Evolutionary conservation across 2,329 filamentous ascomycete genomes (phyloP), one percentile per base, ranked within the genome.

Genomic region (Sporothrix pallida): DNA sequence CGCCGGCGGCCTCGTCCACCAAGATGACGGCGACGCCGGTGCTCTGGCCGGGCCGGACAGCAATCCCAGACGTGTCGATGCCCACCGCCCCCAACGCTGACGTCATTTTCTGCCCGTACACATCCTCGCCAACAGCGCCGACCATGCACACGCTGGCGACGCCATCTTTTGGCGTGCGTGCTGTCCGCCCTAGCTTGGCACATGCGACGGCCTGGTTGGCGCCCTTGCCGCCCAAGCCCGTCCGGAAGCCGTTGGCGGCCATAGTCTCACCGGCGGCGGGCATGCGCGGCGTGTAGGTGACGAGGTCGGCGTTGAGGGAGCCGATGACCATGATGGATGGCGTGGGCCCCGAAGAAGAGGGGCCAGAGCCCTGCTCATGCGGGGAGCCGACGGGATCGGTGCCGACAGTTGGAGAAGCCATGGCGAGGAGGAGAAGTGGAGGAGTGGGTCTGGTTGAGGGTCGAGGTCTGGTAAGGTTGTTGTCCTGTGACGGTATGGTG

Each of bases 151-250:
- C 37, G 10, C 72, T 76, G 67, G 72, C 75, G n/a, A 26, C 76
- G 65, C 17, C 75, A 3, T 31, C 74, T 20, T 73, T 70, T 71
- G n/a, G 70, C 42, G 31, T 79, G 78, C 54, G 83, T 83, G 84
- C 84, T 37, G 86, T 79, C 67, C 91, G 88, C 0, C 93, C 95
- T 67, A 97, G 88, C 75, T 95, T 92, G 70, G 91, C 92, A 83
- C 92, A 94, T 37, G 94, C 94, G 71, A 97, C 93, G 75, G 94
- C 95, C 84, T 98, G 95, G 84, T 98, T 98, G 75, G 94, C 94
- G 76, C 95, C 95, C 84, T 98, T 98, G 73, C 95, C 95, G 78
- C 95, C 95, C 46, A 92, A 91, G 58, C 92, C 94, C 50, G 92
- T 93, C 79, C 87, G 87, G 83, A 97, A 97, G 31, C 89, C 90